A percentile compares a stretch with the other conserved stretches of the same genome.
Conservation (phyloP, 106 monocot genomes). For the Acorus gramineus region DNA sequence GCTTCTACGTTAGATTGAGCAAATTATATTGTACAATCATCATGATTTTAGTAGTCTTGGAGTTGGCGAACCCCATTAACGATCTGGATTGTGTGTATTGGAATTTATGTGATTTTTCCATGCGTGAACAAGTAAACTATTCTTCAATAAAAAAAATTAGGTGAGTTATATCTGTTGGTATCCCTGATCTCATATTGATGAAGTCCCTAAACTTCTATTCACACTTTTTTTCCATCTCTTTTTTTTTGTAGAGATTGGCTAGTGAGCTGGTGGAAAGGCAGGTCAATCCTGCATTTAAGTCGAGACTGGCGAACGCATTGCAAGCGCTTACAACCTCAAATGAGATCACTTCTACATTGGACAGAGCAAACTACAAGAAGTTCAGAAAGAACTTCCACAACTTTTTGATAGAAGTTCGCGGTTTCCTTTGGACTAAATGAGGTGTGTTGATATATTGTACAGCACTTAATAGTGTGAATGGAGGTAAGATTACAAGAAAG, state of each 20-base stretch:
- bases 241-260: constrained; percentile 48
- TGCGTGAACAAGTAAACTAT: too few relatives aligned
- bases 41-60: too few relatives aligned
- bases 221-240: not conserved
- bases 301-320: constrained; percentile 54
- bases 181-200: too few relatives aligned
- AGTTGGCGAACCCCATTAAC: too few relatives aligned
- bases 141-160: too few relatives aligned
- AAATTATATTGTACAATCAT: too few relatives aligned
- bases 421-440: constrained; percentile 61
- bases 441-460: too few relatives aligned
- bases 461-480: too few relatives aligned
- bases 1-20: too few relatives aligned
- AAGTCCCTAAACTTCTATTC: not conserved
- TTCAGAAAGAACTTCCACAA: constrained; percentile 76
- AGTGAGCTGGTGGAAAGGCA: constrained; percentile 56
- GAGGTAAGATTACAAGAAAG: too few relatives aligned
- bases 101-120: too few relatives aligned
- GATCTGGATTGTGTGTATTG: too few relatives aligned
- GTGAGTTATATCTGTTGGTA: not conserved
- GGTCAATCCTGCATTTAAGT: constrained; percentile 28
- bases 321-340: constrained; percentile 66
- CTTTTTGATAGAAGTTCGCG: constrained; percentile 64
- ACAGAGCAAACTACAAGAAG: constrained; percentile 51
- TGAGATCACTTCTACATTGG: constrained; percentile 56